Conservation (phyloP, 2,329 filamentous ascomycete species). For the Cercospora sp. region DNA sequence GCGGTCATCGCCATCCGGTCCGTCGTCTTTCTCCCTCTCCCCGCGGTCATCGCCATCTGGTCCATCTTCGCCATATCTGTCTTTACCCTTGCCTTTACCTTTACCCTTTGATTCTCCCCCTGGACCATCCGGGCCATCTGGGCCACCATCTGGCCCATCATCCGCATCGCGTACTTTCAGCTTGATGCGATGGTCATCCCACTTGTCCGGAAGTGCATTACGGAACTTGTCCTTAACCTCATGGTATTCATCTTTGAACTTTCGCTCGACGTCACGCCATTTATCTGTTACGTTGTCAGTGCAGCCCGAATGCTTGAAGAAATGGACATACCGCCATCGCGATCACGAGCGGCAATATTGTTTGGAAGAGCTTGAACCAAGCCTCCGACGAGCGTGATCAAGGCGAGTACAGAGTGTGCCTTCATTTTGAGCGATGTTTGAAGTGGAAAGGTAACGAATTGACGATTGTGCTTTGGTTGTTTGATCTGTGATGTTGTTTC, state of each 20-base stretch:
- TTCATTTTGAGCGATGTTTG: background rate
- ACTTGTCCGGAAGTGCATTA: background rate
- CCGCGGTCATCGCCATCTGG: background rate
- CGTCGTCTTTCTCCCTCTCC: background rate
- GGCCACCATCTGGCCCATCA: background rate
- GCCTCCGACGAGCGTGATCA: background rate
- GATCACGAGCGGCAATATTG: background rate
- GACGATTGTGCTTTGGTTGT: background rate
- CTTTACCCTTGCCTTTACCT: background rate
- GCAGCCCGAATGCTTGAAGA: too few relatives aligned
- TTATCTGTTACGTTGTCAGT: background rate
- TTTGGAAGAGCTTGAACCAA: background rate
- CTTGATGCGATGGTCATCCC: background rate
- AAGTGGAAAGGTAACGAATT: background rate
- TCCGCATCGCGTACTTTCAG: background rate
- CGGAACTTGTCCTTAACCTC: background rate
- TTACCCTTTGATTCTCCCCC: background rate
- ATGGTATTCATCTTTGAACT: background rate
- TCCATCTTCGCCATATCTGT: background rate
- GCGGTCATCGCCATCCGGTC: background rate
- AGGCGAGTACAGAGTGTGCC: constrained; percentile 1
- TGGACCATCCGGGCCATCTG: background rate
- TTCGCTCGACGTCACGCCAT: background rate
- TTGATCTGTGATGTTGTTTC: background rate
- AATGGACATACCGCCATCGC: background rate